Evolutionary conservation across 2,329 filamentous ascomycete species (phyloP).

Genomic region (Epichloe coenophiala): DNA sequence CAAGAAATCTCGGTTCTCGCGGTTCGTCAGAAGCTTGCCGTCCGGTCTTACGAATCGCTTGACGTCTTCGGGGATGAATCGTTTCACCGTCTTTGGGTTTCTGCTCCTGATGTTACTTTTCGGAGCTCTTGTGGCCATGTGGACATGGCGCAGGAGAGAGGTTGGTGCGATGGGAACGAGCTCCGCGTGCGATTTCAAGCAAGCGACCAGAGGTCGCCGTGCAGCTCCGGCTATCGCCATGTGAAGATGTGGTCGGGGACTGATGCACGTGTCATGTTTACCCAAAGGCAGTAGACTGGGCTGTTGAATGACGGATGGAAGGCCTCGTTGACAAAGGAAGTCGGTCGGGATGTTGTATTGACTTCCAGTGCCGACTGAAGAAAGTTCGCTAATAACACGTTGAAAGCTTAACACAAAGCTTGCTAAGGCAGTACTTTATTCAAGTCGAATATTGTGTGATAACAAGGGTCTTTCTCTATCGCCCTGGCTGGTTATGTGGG

Average conservation of each 20-base stretch:
- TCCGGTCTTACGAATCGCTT: conserved; percentile 10
- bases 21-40: conserved; percentile 17
- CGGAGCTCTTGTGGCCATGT: background rate
- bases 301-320: background rate
- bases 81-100: conserved; percentile 2
- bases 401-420: too few relatives aligned
- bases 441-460: too few relatives aligned
- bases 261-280: conserved; percentile 8
- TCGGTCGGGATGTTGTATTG: too few relatives aligned
- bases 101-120: background rate
- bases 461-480: background rate
- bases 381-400: too few relatives aligned
- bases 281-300: background rate
- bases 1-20: conserved; percentile 16
- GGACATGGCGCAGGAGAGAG: background rate
- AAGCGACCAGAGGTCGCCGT: conserved; percentile 2
- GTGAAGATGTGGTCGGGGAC: conserved; percentile 3
- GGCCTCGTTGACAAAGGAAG: background rate
- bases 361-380: too few relatives aligned
- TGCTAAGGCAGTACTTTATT: too few relatives aligned
- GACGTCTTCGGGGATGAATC: conserved; percentile 11
- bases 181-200: background rate
- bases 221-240: conserved; percentile 14
- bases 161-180: background rate
- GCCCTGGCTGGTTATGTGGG: background rate